A percentile compares a stretch with the other conserved stretches of the same genome.
Evolutionary conservation across 2,329 filamentous ascomycete species (phyloP).

Genomic region (Claviceps sp.): DNA sequence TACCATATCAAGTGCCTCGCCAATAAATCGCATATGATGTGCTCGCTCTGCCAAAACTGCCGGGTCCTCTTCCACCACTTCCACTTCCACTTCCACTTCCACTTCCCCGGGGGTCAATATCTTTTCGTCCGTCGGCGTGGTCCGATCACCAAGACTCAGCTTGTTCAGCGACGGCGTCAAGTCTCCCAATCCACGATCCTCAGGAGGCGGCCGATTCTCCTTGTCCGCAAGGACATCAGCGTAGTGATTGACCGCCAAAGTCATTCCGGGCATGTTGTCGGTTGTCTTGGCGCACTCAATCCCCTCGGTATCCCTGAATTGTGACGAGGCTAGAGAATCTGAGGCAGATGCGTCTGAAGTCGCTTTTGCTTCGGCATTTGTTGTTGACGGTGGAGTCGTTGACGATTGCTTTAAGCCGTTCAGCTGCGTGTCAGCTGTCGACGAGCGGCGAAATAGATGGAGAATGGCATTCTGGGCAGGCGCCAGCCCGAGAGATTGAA

Average conservation of each 20-base stretch:
- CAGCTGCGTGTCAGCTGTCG: constrained; percentile 11
- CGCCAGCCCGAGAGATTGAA: constrained; percentile 18
- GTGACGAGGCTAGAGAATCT: constrained; percentile 2
- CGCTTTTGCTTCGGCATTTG: constrained; percentile 2
- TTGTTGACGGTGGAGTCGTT: constrained; percentile 1
- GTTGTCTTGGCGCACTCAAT: no score
- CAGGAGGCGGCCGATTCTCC: constrained; percentile 16
- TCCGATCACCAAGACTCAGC: constrained; percentile 9
- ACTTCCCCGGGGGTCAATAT: neutral
- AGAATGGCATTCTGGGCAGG: constrained; percentile 19
- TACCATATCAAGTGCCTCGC: constrained; percentile 78
- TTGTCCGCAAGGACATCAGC: constrained; percentile 11
- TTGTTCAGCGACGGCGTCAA: constrained; percentile 9
- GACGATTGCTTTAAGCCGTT: neutral
- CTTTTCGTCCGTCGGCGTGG: neutral
- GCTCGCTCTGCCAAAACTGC: constrained; percentile 19
- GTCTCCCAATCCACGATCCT: neutral
- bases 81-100: neutral
- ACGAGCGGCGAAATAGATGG: constrained; percentile 16
- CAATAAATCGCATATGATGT: constrained; percentile 51
- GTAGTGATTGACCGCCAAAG: constrained; percentile 7
- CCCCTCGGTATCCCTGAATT: neutral
- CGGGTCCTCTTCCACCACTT: constrained; percentile 11
- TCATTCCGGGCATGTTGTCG: neutral
- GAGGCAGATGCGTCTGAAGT: constrained; percentile 4